phyloP scores from a whole-genome alignment of 2,329 filamentous ascomycete genomes.

The Fusarium sp. region DNA sequence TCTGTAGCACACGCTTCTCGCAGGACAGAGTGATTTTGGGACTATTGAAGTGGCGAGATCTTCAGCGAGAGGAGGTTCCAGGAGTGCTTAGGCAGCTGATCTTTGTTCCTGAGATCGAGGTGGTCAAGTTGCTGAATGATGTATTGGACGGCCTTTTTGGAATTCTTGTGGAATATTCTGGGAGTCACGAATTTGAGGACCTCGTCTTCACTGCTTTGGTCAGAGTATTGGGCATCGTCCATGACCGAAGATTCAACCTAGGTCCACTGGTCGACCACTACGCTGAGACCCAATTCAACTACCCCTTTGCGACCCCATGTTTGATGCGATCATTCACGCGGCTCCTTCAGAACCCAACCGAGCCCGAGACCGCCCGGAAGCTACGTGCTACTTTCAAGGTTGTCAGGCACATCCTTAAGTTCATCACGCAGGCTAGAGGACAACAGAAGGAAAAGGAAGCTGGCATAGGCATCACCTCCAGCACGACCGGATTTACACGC shows the following conservation, averaged over 20 bases:
- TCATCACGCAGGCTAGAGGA: constrained; percentile 89
- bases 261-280: constrained; percentile 93
- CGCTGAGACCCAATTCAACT: constrained; percentile 89
- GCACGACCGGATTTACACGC: constrained; percentile 80
- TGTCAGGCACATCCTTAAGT: constrained; percentile 91
- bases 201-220: constrained; percentile 92
- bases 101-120: constrained; percentile 97
- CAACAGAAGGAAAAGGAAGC: constrained; percentile 92
- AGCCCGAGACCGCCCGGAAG: constrained; percentile 86
- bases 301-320: constrained; percentile 91
- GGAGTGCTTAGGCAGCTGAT: constrained; percentile 84
- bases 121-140: constrained; percentile 92
- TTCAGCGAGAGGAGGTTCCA: constrained; percentile 78
- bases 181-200: constrained; percentile 93
- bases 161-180: constrained; percentile 91
- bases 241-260: constrained; percentile 94
- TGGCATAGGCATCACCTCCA: constrained; percentile 85
- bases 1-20: constrained; percentile 95
- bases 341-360: constrained; percentile 84
- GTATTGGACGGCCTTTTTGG: constrained; percentile 94
- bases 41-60: constrained; percentile 88
- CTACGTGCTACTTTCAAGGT: constrained; percentile 95
- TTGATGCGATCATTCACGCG: constrained; percentile 89
- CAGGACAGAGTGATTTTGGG: constrained; percentile 91
- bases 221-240: constrained; percentile 90